Percentiles rank a stretch among this genome's conserved stretches.
phyloP scores from a whole-genome alignment of 176 grass and related monocot genomes.

The Rhipidocladum racemiflorum region DNA sequence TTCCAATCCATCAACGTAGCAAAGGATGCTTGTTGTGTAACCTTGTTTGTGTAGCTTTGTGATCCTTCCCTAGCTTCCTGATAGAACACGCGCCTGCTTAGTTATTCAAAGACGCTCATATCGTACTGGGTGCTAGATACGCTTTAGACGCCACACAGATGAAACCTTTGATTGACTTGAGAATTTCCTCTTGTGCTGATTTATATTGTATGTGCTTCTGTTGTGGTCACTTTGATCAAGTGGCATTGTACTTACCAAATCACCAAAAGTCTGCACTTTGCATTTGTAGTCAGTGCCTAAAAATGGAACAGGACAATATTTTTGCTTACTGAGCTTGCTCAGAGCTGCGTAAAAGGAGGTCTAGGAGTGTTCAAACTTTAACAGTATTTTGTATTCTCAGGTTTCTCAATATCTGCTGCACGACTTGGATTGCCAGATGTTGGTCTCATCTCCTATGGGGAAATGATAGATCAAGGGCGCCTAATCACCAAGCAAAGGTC shows the following conservation, averaged over 20 bases:
- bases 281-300: not conserved
- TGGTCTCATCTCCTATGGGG: slow-evolving; percentile 90
- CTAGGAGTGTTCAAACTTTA: not conserved
- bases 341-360: not conserved
- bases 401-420: slow-evolving; percentile 92
- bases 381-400: slow-evolving; percentile 12
- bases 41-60: not conserved
- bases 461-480: slow-evolving; percentile 85
- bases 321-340: not conserved
- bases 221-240: not conserved
- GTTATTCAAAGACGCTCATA: too few relatives aligned
- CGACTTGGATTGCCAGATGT: slow-evolving; percentile 89
- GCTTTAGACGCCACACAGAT: not conserved
- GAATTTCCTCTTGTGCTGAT: not conserved
- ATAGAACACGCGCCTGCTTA: too few relatives aligned
- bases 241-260: not conserved
- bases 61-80: not conserved
- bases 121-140: not conserved
- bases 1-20: not conserved
- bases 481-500: slow-evolving; percentile 73
- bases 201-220: not conserved
- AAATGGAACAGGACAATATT: not conserved
- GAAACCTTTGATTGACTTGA: not conserved
- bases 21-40: not conserved
- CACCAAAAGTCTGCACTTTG: not conserved